Evolutionary conservation across 495 filamentous ascomycete genomes (phyloP).

Genomic region (Neurospora intermedia): DNA sequence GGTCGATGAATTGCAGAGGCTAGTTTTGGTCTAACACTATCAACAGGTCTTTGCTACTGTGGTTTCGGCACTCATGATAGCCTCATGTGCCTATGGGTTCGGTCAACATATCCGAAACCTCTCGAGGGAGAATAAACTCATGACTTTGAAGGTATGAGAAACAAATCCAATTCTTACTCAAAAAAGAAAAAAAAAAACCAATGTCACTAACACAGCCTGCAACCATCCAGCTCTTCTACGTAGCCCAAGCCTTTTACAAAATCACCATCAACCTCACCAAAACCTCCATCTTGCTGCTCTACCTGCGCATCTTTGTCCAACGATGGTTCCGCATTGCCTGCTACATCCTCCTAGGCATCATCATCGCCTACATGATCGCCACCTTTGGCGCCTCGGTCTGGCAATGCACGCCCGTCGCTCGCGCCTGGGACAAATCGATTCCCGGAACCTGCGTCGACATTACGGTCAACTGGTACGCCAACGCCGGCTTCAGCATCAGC

Average conservation of each 20-base stretch:
- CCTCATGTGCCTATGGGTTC: constrained; percentile 24
- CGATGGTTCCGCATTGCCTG: constrained; percentile 12
- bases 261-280: constrained; percentile 23
- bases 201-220: neutral
- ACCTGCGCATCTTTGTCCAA: constrained; percentile 21
- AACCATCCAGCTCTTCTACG: constrained; percentile 13
- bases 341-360: constrained; percentile 12
- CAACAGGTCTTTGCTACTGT: constrained; percentile 17
- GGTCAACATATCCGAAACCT: constrained; percentile 25
- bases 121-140: constrained; percentile 12
- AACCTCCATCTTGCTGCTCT: constrained; percentile 21
- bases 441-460: constrained; percentile 20
- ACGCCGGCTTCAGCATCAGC: constrained; percentile 18
- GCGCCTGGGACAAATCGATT: constrained; percentile 20
- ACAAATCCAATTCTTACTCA: no score
- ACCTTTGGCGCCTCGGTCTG: constrained; percentile 15
- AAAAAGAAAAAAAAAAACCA: neutral
- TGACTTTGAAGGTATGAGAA: constrained; percentile 22
- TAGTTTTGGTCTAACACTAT: constrained; percentile 1
- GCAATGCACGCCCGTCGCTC: constrained; percentile 20
- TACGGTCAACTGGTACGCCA: constrained; percentile 16
- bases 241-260: constrained; percentile 23
- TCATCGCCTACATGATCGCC: constrained; percentile 17
- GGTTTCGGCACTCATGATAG: constrained; percentile 23
- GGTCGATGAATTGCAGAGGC: neutral